Conservation (phyloP, 306 rosid species). For the Hippophae tibetana region DNA sequence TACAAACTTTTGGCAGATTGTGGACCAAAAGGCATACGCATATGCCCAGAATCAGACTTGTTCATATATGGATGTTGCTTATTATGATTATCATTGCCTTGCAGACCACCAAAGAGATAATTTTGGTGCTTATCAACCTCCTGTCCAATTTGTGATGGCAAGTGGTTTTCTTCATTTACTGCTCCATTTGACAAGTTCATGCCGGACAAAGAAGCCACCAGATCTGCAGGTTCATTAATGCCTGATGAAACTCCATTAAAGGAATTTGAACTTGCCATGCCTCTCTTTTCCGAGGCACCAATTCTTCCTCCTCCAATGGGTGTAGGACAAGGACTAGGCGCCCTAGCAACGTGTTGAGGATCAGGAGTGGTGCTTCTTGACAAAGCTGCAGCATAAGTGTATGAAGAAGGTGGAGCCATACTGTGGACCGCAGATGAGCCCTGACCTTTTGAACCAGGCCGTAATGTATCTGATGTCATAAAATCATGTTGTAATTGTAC, state of each 20-base stretch:
- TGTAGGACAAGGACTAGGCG: conserved; percentile 86
- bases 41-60: conserved; percentile 55
- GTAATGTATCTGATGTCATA: conserved; percentile 34
- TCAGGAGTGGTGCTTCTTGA: conserved; percentile 95
- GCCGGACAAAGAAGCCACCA: conserved; percentile 64
- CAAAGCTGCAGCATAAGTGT: conserved; percentile 75
- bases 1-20: conserved; percentile 30
- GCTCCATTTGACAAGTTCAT: conserved; percentile 66
- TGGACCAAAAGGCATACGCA: conserved; percentile 25
- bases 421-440: conserved; percentile 58
- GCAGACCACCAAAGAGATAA: conserved; percentile 66
- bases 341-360: conserved; percentile 74
- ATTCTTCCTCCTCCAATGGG: conserved; percentile 88
- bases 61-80: conserved; percentile 60
- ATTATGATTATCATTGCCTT: conserved; percentile 65
- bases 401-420: conserved; percentile 50
- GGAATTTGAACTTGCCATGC: conserved; percentile 47
- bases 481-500: conserved; percentile 41
- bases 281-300: conserved; percentile 53
- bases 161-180: conserved; percentile 43
- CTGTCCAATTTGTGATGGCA: conserved; percentile 54
- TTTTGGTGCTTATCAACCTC: conserved; percentile 53
- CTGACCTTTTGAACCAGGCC: conserved; percentile 50
- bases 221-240: conserved; percentile 53
- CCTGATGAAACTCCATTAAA: conserved; percentile 52